A percentile compares a stretch with the other conserved stretches of the same genome.
Conservation (phyloP, 1,139 yeast species). For the Yamadazyma siamensis region DNA sequence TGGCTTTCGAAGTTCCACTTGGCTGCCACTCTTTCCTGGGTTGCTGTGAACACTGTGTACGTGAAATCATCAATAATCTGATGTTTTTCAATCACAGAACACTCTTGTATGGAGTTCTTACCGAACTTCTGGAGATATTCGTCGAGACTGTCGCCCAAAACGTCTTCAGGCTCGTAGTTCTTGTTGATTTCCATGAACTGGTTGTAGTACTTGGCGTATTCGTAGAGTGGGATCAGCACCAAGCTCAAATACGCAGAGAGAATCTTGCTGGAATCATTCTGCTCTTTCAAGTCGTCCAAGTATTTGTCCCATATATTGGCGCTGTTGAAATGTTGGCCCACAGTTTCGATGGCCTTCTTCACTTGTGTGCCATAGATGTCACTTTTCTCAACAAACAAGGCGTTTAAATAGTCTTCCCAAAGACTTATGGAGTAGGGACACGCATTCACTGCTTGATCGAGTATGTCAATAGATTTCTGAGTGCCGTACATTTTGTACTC, state of each 20-base stretch:
- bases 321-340: slow-evolving; percentile 59
- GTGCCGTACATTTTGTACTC: slow-evolving; percentile 55
- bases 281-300: slow-evolving; percentile 43
- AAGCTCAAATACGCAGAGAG: slow-evolving; percentile 33
- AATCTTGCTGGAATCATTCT: slow-evolving; percentile 15
- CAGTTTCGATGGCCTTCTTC: slow-evolving; percentile 11
- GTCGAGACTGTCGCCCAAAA: slow-evolving; percentile 18
- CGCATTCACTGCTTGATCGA: slow-evolving; percentile 44
- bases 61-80: slow-evolving; percentile 43
- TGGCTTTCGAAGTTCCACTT: slow-evolving; percentile 63
- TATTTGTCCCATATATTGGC: slow-evolving; percentile 66
- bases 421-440: slow-evolving; percentile 60
- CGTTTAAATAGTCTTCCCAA: slow-evolving; percentile 63
- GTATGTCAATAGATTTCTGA: slow-evolving; percentile 42
- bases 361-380: slow-evolving; percentile 2
- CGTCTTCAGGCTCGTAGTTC: slow-evolving; percentile 27
- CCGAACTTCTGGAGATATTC: slow-evolving; percentile 21
- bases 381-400: slow-evolving; percentile 22
- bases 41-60: slow-evolving; percentile 36
- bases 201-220: slow-evolving; percentile 62
- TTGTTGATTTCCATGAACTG: slow-evolving; percentile 44
- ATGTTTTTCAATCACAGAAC: slow-evolving; percentile 27
- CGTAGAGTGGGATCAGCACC: slow-evolving; percentile 59
- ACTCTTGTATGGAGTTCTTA: slow-evolving; percentile 16
- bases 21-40: slow-evolving; percentile 50